Percentiles rank a stretch among this genome's conserved stretches.
Evolutionary conservation across 306 rosid species (phyloP).

Genomic region (Glycine latifolia): DNA sequence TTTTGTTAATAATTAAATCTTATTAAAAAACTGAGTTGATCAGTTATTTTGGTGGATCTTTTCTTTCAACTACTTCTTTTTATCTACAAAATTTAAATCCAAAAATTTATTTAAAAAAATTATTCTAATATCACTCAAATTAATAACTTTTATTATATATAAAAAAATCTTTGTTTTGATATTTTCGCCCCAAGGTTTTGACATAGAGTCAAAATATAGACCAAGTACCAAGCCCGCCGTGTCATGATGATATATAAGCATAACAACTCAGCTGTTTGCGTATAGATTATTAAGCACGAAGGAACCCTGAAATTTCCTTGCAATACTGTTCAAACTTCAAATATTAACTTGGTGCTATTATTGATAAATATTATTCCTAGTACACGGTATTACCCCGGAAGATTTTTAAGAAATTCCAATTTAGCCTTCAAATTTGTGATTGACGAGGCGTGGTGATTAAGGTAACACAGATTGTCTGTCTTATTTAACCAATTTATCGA

Average conservation of each 20-base stretch:
- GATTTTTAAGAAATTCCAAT: conserved; percentile 10
- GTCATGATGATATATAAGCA: conserved; percentile 37
- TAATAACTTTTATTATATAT: too few relatives aligned
- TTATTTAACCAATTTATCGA: conserved; percentile 9
- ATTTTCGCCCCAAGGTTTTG: conserved; percentile 39
- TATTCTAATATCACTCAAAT: too few relatives aligned
- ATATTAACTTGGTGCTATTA: neutral
- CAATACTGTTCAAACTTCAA: conserved; percentile 31
- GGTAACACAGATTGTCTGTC: neutral
- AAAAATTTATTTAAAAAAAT: too few relatives aligned
- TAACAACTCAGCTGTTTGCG: conserved; percentile 18
- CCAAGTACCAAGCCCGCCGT: conserved; percentile 13
- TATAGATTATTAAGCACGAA: conserved; percentile 17
- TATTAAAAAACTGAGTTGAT: too few relatives aligned
- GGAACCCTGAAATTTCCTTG: conserved; percentile 43
- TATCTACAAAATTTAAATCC: too few relatives aligned
- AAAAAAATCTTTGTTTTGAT: neutral
- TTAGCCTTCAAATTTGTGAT: conserved; percentile 38
- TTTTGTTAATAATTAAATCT: too few relatives aligned
- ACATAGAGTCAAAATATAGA: conserved; percentile 50
- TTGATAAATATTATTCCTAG: neutral
- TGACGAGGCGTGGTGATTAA: conserved; percentile 37
- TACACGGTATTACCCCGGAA: conserved; percentile 13
- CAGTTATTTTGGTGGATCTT: too few relatives aligned
- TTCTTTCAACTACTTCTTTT: too few relatives aligned